These are phyloP conservation scores for Aristolochia californica DNA, from an alignment of 164 flowering plant species.

Conservation along the genomic window DNA sequence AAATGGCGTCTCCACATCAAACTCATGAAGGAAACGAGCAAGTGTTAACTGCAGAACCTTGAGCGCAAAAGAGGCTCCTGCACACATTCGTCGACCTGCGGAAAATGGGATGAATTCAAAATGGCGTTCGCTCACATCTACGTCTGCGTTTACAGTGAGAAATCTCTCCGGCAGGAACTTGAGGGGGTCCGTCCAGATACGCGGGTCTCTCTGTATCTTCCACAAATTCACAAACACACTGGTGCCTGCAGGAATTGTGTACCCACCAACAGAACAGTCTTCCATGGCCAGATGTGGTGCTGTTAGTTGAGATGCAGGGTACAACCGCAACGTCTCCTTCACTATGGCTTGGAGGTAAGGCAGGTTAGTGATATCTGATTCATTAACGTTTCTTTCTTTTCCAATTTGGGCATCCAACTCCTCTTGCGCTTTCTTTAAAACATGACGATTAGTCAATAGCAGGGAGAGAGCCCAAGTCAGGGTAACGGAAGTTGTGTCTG, in stretches of 20 bases:
- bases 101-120: slow-evolving; percentile 23
- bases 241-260: slow-evolving; percentile 17
- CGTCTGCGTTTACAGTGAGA: slow-evolving; percentile 9
- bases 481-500: neutral
- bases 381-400: neutral
- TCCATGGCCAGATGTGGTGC: slow-evolving; percentile 8
- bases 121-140: slow-evolving; percentile 12
- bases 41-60: slow-evolving; percentile 14
- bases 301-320: slow-evolving; percentile 5
- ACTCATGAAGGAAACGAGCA: slow-evolving; percentile 24
- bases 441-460: neutral
- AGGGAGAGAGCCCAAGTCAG: slow-evolving; percentile 2
- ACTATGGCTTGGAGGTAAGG: slow-evolving; percentile 4
- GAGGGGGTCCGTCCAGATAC: slow-evolving; percentile 20
- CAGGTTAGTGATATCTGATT: slow-evolving; percentile 5
- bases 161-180: slow-evolving; percentile 30
- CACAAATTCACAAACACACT: slow-evolving; percentile 19
- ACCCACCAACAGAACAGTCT: slow-evolving; percentile 20
- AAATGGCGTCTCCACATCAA: slow-evolving; percentile 5
- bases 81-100: slow-evolving; percentile 27
- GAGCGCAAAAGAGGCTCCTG: slow-evolving; percentile 13
- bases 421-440: slow-evolving; percentile 1
- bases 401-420: slow-evolving; percentile 3
- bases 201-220: slow-evolving; percentile 31
- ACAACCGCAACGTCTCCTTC: slow-evolving; percentile 4